Percentiles rank a stretch among this genome's conserved stretches.
Conservation (phyloP, 148 eudicot species). For the Vaccinium vitisidaea region DNA sequence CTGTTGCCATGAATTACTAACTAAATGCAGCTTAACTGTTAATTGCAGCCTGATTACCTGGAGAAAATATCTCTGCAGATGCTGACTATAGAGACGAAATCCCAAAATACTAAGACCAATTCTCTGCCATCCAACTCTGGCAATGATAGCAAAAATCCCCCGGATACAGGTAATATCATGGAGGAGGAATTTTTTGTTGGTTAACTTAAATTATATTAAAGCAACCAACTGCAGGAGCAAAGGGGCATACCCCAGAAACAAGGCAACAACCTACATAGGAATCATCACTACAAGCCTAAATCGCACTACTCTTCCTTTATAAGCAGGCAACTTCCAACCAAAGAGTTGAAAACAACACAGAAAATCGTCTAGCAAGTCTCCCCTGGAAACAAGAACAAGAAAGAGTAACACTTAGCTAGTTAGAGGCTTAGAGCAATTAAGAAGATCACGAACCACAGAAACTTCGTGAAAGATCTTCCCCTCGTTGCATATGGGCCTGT, state of each 20-base stretch:
- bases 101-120: conserved; percentile 51
- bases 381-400: not conserved
- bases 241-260: not conserved
- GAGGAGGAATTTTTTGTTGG: not conserved
- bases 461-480: not conserved
- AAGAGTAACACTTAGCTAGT: not conserved
- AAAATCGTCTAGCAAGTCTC: not conserved
- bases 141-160: conserved; percentile 48
- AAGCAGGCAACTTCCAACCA: not conserved
- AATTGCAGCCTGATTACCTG: conserved; percentile 79
- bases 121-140: conserved; percentile 50
- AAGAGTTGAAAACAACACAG: not conserved
- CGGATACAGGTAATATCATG: conserved; percentile 25
- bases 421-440: not conserved
- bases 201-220: not conserved
- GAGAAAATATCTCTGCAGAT: conserved; percentile 81
- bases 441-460: not conserved
- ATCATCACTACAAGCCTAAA: not conserved
- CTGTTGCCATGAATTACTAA: conserved; percentile 4
- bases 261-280: not conserved
- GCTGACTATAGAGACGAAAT: conserved; percentile 78
- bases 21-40: not conserved
- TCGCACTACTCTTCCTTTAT: not conserved
- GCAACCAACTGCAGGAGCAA: not conserved
- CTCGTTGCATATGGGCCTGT: not conserved